phyloP scores from a whole-genome alignment of 1,284 basidiomycete genomes.

The Pterulicium gracile region DNA sequence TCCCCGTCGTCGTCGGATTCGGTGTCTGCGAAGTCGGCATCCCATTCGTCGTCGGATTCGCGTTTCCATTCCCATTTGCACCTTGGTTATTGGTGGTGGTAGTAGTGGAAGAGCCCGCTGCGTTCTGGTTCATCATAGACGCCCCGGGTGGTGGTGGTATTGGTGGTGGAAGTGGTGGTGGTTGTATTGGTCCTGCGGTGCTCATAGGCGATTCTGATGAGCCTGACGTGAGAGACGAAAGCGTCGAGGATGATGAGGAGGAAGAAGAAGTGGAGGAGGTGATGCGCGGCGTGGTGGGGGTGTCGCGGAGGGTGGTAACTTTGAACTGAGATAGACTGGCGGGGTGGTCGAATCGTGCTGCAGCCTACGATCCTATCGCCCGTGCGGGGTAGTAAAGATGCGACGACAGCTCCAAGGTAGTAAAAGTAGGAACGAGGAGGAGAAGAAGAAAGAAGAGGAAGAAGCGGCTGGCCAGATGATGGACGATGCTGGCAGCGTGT shows the following conservation, averaged over 20 bases:
- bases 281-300: too few species aligned
- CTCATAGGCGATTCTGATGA: too few species aligned
- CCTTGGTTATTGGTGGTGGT: background rate
- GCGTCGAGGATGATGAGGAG: background rate
- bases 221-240: too few species aligned
- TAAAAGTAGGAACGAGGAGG: background rate
- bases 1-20: background rate
- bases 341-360: background rate
- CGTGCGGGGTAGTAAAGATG: too few species aligned
- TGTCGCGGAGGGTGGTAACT: background rate
- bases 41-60: background rate
- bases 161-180: too few species aligned
- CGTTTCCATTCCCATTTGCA: background rate
- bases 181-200: too few species aligned
- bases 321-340: background rate
- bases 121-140: too few species aligned
- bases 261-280: background rate
- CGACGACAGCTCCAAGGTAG: too few species aligned
- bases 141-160: too few species aligned
- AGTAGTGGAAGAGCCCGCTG: background rate
- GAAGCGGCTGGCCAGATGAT: too few species aligned
- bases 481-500: background rate
- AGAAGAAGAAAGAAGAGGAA: background rate
- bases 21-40: background rate
- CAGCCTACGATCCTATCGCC: background rate